Base-by-base conservation (phyloP, 2,329 filamentous ascomycete genomes). In the Botrytis galanthina region DNA sequence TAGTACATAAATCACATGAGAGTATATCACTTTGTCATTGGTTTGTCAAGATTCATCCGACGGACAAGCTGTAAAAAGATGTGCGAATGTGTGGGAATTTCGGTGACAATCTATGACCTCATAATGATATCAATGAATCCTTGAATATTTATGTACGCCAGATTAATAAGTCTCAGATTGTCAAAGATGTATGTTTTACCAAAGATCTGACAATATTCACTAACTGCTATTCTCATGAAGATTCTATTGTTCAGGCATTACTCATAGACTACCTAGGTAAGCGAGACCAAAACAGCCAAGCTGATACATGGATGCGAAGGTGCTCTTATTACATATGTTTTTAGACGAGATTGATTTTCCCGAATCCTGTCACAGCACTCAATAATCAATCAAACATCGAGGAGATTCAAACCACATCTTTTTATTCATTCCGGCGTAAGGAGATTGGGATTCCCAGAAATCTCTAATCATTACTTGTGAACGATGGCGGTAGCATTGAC, bases 351-450 rank as follows among this genome's bases (percentile, higher is more conserved):
- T n/a, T n/a, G 2, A 10, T 14, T 5, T n/a, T 26, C n/a, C 12
- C 9, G n/a, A 14, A 0, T 14, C 20, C 18, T 26, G 26, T 9
- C 22, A 22, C 46, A 48, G 46, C 7, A 9, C 22, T 26, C 9
- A 51, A 51, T 5, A 51, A n/a, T 2, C 22, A 54, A n/a, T 14
- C 26, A 54, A 16, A n/a, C 5, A 29, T 29, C 1, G 6, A 29
- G 26, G 51, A 29, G 10, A n/a, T 6, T 29, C 16, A 2, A 8
- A 5, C 51, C 1, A n/a, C 48, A 12, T 4, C 48, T 51, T 51
- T 51, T 1, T 10, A 14, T 14, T 4, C 4, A n/a, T n/a, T 51
- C 0, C 26, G n/a, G 26, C 22, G 1, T 6, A 1, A 51, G 1
- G 12, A 54, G 1, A 12, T 54, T 29, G 14, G n/a, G 10, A 29